Evolutionary conservation across 2,329 filamentous ascomycete species (phyloP).

Genomic region (Curvularia lunata): DNA sequence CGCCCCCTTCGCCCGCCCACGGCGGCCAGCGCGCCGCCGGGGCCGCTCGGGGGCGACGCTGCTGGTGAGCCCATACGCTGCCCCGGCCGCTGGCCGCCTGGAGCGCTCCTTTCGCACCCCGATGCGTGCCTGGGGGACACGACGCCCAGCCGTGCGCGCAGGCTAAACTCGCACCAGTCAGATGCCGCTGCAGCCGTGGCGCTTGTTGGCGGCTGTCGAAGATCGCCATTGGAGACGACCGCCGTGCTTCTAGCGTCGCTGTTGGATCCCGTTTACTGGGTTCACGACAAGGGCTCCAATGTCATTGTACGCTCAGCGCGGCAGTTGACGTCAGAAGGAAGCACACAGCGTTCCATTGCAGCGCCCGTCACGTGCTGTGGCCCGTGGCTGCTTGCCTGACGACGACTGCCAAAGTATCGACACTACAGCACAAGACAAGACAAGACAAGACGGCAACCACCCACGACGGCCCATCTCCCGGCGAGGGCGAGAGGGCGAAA

Average conservation of each 20-base stretch:
- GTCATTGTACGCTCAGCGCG: background rate
- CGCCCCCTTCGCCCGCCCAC: background rate
- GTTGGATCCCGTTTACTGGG: conserved; percentile 9
- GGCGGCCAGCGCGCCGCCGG: too few relatives aligned
- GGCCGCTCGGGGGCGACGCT: background rate
- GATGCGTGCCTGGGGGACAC: background rate
- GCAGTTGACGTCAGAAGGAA: background rate
- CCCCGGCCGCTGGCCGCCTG: too few relatives aligned
- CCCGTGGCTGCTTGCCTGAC: too few relatives aligned
- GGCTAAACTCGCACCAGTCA: conserved; percentile 18
- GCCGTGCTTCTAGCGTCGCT: conserved; percentile 17
- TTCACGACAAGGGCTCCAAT: conserved; percentile 9
- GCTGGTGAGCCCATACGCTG: background rate
- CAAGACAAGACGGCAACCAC: too few relatives aligned
- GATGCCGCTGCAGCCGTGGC: conserved; percentile 10
- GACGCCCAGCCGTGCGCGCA: background rate
- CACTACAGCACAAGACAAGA: too few relatives aligned
- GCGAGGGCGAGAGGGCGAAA: background rate
- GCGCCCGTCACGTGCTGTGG: background rate
- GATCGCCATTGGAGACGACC: conserved; percentile 4
- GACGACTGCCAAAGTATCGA: too few relatives aligned
- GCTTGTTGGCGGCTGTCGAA: conserved; percentile 15
- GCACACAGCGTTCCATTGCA: background rate
- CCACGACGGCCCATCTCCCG: background rate
- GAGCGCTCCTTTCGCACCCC: background rate